A percentile compares a stretch with the other conserved stretches of the same genome.
phyloP scores from a whole-genome alignment of 441 rosid species.

The Adansonia rubrostipa region DNA sequence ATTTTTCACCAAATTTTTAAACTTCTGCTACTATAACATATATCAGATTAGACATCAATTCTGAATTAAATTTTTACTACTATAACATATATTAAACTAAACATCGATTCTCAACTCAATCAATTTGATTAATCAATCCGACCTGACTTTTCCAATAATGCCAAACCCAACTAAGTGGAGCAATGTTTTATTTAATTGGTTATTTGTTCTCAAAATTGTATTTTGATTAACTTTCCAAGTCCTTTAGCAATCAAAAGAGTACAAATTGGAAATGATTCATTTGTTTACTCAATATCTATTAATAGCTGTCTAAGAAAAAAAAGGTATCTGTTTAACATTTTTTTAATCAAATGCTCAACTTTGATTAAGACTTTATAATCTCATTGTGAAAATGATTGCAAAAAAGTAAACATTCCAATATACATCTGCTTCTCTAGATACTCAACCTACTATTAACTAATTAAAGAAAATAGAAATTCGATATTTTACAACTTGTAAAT shows the following conservation, averaged over 20 bases:
- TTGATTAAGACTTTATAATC: background rate
- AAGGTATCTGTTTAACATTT: background rate
- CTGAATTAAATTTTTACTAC: too few species aligned
- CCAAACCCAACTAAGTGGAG: background rate
- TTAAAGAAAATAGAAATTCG: background rate
- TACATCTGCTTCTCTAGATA: background rate
- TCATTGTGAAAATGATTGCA: conserved; percentile 7
- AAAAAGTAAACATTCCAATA: background rate
- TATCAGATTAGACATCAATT: too few species aligned
- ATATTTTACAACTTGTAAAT: background rate
- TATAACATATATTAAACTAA: too few species aligned
- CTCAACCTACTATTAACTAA: background rate
- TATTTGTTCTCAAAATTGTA: background rate
- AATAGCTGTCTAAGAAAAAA: background rate
- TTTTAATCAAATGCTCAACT: background rate
- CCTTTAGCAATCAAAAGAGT: background rate
- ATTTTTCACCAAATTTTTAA: too few species aligned
- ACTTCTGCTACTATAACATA: too few species aligned
- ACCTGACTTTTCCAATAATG: too few species aligned
- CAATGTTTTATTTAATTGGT: background rate
- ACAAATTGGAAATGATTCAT: background rate
- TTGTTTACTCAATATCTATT: background rate
- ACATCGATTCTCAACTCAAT: too few species aligned
- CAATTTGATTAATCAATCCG: too few species aligned
- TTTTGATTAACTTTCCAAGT: background rate